These are phyloP conservation scores for Trametes maxima DNA, from an alignment of 768 basidiomycete species.

Conservation along the genomic window DNA sequence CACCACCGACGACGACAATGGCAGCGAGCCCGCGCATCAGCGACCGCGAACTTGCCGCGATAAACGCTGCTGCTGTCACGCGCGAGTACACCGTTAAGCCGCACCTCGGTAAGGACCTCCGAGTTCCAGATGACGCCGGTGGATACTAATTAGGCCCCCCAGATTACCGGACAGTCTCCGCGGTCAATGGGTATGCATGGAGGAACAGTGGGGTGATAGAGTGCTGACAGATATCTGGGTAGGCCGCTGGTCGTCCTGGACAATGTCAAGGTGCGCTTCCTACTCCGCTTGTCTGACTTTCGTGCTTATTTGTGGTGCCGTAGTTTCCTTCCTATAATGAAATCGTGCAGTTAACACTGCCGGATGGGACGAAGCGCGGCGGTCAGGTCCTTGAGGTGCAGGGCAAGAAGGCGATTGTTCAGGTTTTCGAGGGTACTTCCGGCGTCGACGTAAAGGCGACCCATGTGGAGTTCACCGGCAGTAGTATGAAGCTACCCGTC, in stretches of 20 bases:
- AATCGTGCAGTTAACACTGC: slow-evolving; percentile 93
- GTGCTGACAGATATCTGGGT: slow-evolving; percentile 7
- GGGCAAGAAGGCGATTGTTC: slow-evolving; percentile 98
- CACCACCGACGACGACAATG: slow-evolving; percentile 35
- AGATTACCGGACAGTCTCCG: slow-evolving; percentile 99
- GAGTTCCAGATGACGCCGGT: background rate
- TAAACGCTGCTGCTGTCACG: slow-evolving; percentile 89
- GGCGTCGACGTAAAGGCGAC: slow-evolving; percentile 98
- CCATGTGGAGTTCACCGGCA: slow-evolving; percentile 96
- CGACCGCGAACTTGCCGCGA: slow-evolving; percentile 72
- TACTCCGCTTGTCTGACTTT: background rate
- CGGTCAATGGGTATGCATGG: slow-evolving; percentile 83
- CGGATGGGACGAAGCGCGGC: slow-evolving; percentile 92
- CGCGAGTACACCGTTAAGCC: slow-evolving; percentile 87
- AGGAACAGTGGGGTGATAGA: background rate
- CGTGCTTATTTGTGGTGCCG: slow-evolving; percentile 13
- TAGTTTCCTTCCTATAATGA: slow-evolving; percentile 99
- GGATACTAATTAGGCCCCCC: slow-evolving; percentile 16
- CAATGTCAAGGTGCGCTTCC: slow-evolving; percentile 87
- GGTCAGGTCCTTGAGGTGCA: slow-evolving; percentile 98
- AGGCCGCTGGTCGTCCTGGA: slow-evolving; percentile 96
- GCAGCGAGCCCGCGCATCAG: slow-evolving; percentile 59
- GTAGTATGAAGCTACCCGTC: slow-evolving; percentile 98
- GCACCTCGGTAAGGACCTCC: slow-evolving; percentile 66
- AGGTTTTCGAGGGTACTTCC: slow-evolving; percentile 98